These are phyloP conservation scores for Vaccinium myrtillus DNA, from an alignment of 148 eudicot species.

Conservation along the genomic window DNA sequence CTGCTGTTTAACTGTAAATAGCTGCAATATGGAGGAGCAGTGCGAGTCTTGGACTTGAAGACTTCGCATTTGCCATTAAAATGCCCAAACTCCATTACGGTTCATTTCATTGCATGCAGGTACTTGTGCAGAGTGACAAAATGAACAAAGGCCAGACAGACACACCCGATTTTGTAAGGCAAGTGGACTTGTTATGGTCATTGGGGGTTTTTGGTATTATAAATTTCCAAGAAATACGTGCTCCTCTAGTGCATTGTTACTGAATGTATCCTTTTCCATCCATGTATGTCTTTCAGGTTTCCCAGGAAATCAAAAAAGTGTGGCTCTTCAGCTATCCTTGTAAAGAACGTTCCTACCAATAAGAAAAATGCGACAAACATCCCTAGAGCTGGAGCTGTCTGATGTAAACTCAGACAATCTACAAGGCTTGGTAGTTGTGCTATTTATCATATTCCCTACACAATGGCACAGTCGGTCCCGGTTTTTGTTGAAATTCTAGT, in stretches of 20 bases:
- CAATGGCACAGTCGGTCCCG: neutral
- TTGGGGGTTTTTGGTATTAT: neutral
- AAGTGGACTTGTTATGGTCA: constrained; percentile 19
- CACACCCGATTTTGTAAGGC: constrained; percentile 28
- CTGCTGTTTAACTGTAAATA: neutral
- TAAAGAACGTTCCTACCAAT: constrained; percentile 36
- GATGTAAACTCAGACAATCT: constrained; percentile 7
- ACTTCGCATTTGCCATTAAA: neutral
- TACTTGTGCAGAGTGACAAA: constrained; percentile 26
- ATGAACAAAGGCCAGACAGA: constrained; percentile 21
- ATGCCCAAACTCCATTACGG: neutral
- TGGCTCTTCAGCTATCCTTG: constrained; percentile 44
- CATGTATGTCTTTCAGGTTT: constrained; percentile 30
- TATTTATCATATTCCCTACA: neutral
- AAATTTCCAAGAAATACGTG: neutral
- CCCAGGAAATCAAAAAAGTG: constrained; percentile 35
- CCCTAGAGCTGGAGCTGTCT: constrained; percentile 22
- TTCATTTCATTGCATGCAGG: constrained; percentile 30
- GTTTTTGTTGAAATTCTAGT: neutral
- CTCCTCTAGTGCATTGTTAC: neutral
- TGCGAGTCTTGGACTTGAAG: neutral
- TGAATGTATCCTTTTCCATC: neutral
- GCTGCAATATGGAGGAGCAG: neutral
- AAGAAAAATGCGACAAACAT: constrained; percentile 24
- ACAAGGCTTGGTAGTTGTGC: neutral